Evolutionary conservation across 2,329 filamentous ascomycete species (phyloP), one percentile per base, ranked within the genome.

Genomic region (Aspergillus viridinutans): DNA sequence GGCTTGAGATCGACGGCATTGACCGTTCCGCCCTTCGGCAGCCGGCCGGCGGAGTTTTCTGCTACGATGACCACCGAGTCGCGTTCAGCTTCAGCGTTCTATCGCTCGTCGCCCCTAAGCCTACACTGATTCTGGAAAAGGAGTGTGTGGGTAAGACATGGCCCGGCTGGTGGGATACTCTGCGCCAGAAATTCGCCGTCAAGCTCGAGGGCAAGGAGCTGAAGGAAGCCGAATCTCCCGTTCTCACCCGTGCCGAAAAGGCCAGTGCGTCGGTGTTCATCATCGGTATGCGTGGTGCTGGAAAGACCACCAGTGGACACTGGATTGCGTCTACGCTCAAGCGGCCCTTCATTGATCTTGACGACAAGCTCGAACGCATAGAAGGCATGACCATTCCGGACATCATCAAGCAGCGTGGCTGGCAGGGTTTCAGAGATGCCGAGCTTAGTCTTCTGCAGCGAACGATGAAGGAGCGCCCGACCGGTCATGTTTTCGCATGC

Each of bases 31-130:
- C 79, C 5, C 72, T 82, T 49, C 71, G 77, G 20, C 77, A 84
- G 35, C 87, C 90, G 1, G 72, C 78, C n/a, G 82, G 79, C 8
- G 86, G 89, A 29, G 83, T 99, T 47, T 88, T 90, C 76, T 97
- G 93, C 77, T 99, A 97, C 65, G 94, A 99, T 70, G 94, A 99
- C 69, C 94, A 99, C 72, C 89, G 94, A 58, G 92, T 99, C 12
- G 94, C 94, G 25, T 99, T 99, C 92, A 97, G 93, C 75, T 96
- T 99, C 76, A 94, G 92, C 63, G 92, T 99, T 6, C 80, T 99
- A 17, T 85, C 91, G 12, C 78, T 90, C 20, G 84, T 88, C 29
- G 83, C 89, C 0, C 87, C 90, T 1, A 75, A 84, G 7, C 83
- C 90, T 0, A 88, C 91, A 0, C 76, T 96, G 17, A 86, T 99